Base-by-base conservation (phyloP, 148 eudicot genomes). In the Cornus florida region DNA sequence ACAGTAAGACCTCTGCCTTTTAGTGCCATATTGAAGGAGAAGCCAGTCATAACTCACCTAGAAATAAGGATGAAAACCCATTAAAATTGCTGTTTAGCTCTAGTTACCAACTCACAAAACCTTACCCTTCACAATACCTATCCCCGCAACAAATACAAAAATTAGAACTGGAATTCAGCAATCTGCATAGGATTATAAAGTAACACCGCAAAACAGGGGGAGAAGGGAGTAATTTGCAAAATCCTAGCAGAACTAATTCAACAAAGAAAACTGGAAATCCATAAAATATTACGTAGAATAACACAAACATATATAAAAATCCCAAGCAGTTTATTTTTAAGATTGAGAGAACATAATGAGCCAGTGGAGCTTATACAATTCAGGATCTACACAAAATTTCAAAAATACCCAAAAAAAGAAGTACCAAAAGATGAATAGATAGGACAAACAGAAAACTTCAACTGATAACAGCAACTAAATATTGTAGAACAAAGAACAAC, bases 1-100 rank as follows among this genome's bases (percentile, higher is more conserved):
- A 71, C 69, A 46, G 81, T 10, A 22, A 46, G 16, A 39, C 76
- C 75, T 86, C 83, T 60, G 1, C 41, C 33, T 33, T 22, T 57
- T 12, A 73, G 33, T 56, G 56, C 38, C 80, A 73, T 77, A 57
- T 39, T 69, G 70, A 64, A 67, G 62, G 19, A 32, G 39, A 41
- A 53, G 66, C 33, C 66, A 53, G 68, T 70, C 86, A 53, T 10
- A 81, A 35, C 72, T 39, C 43, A 71, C 12, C 28, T 71, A 22
- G n/a, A 38, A 10, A 56, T 75, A 41, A 6, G 57, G 59, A 60
- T 35, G 2, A 5, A 1, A 74, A 60, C 67, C 53, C 74, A 33
- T 23, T 35, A 7, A 67, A 62, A 23, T 39, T 70, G 28, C 20
- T 56, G 57, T 57, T 57, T 39, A 22, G 23, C 41, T 53, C 23